Evolutionary conservation across 2,329 filamentous ascomycete species (phyloP).

Genomic region (Arthrobotrys pseudoclavata): DNA sequence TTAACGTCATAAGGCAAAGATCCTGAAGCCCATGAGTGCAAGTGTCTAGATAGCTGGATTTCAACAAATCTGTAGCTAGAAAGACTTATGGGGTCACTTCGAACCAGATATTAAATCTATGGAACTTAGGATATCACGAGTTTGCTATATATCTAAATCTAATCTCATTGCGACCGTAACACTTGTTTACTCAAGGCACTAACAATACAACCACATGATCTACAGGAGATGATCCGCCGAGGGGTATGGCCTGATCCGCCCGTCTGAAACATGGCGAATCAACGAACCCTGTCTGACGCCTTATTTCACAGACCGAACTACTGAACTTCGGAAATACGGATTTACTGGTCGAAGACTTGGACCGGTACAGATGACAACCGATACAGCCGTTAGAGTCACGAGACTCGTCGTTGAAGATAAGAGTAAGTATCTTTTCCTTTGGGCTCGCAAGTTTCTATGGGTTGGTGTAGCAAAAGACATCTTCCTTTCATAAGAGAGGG

Average conservation of each 20-base stretch:
- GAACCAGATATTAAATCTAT: not conserved
- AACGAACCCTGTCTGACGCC: constrained; percentile 26
- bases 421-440: constrained; percentile 69
- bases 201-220: constrained; percentile 3
- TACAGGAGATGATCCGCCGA: constrained; percentile 89
- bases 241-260: constrained; percentile 73
- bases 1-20: not conserved
- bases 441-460: not conserved
- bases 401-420: constrained; percentile 87
- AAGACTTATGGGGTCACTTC: not conserved
- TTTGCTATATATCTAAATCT: too few relatives aligned
- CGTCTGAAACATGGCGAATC: constrained; percentile 34
- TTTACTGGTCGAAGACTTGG: constrained; percentile 89
- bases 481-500: not conserved
- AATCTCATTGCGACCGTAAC: too few relatives aligned
- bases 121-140: too few relatives aligned
- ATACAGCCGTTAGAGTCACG: constrained; percentile 94
- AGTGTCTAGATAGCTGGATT: not conserved
- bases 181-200: not conserved
- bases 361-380: constrained; percentile 97
- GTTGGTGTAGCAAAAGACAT: not conserved
- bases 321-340: constrained; percentile 93
- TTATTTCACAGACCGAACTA: constrained; percentile 80
- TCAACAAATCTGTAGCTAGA: constrained; percentile 2
- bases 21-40: not conserved